Conservation (phyloP, 2,329 filamentous ascomycete genomes). For the Ophiostoma fasciatum region DNA sequence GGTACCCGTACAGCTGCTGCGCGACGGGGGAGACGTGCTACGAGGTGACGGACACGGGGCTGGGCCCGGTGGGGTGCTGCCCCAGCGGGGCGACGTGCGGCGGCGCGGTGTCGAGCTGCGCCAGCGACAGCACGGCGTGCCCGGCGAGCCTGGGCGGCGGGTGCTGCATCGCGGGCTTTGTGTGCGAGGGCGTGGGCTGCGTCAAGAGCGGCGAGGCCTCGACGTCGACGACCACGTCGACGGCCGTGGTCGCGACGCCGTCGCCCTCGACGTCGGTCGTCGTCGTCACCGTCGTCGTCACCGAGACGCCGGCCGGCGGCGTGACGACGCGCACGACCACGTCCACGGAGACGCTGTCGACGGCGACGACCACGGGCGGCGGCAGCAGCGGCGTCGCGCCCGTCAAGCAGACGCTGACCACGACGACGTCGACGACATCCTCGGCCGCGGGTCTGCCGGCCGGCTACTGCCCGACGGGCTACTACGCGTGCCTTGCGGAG, state of each 20-base stretch:
- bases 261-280: slow-evolving; percentile 24
- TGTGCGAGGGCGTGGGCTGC: slow-evolving; percentile 48
- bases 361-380: slow-evolving; percentile 11
- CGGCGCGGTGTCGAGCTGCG: slow-evolving; percentile 47
- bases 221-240: slow-evolving; percentile 24
- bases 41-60: slow-evolving; percentile 42
- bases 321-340: slow-evolving; percentile 20
- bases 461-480: slow-evolving; percentile 65
- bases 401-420: slow-evolving; percentile 30
- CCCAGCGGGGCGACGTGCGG: slow-evolving; percentile 48
- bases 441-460: slow-evolving; percentile 19
- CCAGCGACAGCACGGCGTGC: slow-evolving; percentile 48
- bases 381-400: slow-evolving; percentile 27
- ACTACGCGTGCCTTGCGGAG: slow-evolving; percentile 77
- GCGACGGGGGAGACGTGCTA: slow-evolving; percentile 50
- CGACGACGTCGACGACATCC: slow-evolving; percentile 8
- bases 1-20: slow-evolving; percentile 60
- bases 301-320: slow-evolving; percentile 17
- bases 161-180: slow-evolving; percentile 59
- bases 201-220: too few relatives aligned
- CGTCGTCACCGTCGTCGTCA: slow-evolving; percentile 26
- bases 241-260: slow-evolving; percentile 22
- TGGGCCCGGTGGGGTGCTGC: slow-evolving; percentile 63
- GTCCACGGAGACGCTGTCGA: slow-evolving; percentile 21
- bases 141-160: slow-evolving; percentile 52